Evolutionary conservation across 2,329 filamentous ascomycete genomes (phyloP).

Genomic region (Colletotrichum musicola): DNA sequence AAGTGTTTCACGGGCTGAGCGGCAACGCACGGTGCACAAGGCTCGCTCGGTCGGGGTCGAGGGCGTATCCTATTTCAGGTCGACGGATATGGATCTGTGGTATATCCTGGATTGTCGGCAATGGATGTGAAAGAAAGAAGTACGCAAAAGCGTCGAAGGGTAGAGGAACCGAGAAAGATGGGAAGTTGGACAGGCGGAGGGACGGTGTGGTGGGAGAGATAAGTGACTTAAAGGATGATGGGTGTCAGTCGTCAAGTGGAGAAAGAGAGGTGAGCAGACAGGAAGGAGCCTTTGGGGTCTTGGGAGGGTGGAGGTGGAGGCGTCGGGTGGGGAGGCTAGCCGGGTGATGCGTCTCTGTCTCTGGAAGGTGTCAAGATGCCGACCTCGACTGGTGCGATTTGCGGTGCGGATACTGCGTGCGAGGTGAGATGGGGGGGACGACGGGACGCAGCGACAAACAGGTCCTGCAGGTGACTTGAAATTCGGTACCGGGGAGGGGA

Average conservation of each 20-base stretch:
- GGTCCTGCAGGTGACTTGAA: constrained; percentile 33
- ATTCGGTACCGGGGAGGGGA: constrained; percentile 10
- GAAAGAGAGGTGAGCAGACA: constrained; percentile 35
- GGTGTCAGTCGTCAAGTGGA: constrained; percentile 36
- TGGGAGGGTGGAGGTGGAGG: constrained; percentile 33
- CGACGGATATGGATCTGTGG: constrained; percentile 2
- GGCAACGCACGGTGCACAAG: constrained; percentile 35
- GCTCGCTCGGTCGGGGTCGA: constrained; percentile 32
- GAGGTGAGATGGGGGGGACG: constrained; percentile 9
- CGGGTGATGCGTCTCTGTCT: constrained; percentile 37
- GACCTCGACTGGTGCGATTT: constrained; percentile 18
- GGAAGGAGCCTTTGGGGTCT: constrained; percentile 26
- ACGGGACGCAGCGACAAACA: constrained; percentile 24
- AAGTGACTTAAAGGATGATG: constrained; percentile 35
- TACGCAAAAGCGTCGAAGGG: constrained; percentile 14
- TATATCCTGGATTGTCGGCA: constrained; percentile 59
- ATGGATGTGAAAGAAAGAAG: constrained; percentile 35
- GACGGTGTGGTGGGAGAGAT: constrained; percentile 32
- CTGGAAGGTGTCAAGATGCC: constrained; percentile 31
- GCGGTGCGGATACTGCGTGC: constrained; percentile 19
- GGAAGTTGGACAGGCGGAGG: constrained; percentile 14
- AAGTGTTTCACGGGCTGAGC: constrained; percentile 37
- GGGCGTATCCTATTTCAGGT: constrained; percentile 3
- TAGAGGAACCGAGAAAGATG: constrained; percentile 9
- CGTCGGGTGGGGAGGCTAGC: constrained; percentile 27